A percentile compares a stretch with the other conserved stretches of the same genome.
Evolutionary conservation across 2,329 filamentous ascomycete species (phyloP).

Genomic region (Penicillium frequentans): DNA sequence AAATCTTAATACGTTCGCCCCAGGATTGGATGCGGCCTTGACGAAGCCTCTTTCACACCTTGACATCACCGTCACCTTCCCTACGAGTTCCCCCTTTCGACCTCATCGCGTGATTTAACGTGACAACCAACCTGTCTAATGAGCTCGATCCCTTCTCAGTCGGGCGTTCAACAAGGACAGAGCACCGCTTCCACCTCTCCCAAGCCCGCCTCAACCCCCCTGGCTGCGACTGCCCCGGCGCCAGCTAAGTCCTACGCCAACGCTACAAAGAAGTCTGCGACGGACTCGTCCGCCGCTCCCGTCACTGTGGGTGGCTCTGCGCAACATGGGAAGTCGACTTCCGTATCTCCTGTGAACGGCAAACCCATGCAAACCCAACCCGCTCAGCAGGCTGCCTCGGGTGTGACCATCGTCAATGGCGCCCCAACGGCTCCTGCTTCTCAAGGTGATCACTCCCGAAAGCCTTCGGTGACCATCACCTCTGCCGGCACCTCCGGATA

Average conservation of each 20-base stretch:
- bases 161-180: slow-evolving; percentile 52
- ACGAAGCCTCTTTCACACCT: slow-evolving; percentile 20
- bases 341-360: slow-evolving; percentile 82
- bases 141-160: slow-evolving; percentile 56
- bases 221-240: slow-evolving; percentile 53
- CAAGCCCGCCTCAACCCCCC: slow-evolving; percentile 51
- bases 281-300: slow-evolving; percentile 52
- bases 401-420: slow-evolving; percentile 69
- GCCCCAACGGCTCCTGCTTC: slow-evolving; percentile 41
- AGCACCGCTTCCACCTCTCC: slow-evolving; percentile 43
- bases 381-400: slow-evolving; percentile 31
- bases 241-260: slow-evolving; percentile 62
- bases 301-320: slow-evolving; percentile 54
- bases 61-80: slow-evolving; percentile 23
- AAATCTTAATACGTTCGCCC: slow-evolving; percentile 7
- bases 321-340: slow-evolving; percentile 60
- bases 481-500: slow-evolving; percentile 75
- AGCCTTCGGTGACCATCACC: slow-evolving; percentile 88
- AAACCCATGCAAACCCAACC: slow-evolving; percentile 57
- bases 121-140: slow-evolving; percentile 52
- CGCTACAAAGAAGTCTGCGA: slow-evolving; percentile 61
- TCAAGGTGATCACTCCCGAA: slow-evolving; percentile 72
- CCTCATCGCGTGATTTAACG: slow-evolving; percentile 22
- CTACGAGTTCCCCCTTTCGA: slow-evolving; percentile 4
- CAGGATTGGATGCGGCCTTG: slow-evolving; percentile 28